Conservation (phyloP, 2,329 filamentous ascomycete genomes). For the Fusarium nelsonii region DNA sequence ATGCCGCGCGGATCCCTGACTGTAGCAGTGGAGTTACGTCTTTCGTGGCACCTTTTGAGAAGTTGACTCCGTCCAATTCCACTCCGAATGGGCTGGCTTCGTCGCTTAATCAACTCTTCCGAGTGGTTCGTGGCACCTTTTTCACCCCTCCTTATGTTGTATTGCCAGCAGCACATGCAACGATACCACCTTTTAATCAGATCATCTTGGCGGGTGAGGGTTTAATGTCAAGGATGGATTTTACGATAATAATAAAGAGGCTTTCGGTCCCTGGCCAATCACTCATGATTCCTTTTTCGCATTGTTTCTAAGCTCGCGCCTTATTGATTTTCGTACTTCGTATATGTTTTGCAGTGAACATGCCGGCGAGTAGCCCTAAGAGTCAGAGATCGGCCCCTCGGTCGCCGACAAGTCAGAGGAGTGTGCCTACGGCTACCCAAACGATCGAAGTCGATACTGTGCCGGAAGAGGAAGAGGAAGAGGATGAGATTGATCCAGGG, state of each 20-base stretch:
- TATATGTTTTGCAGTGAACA: background rate
- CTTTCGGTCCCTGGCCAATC: background rate
- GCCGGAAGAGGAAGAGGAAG: background rate
- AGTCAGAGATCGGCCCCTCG: background rate
- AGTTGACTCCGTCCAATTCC: background rate
- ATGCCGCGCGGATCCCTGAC: background rate
- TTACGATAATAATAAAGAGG: conserved; percentile 11
- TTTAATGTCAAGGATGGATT: background rate
- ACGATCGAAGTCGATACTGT: conserved; percentile 15
- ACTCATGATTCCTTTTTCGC: background rate
- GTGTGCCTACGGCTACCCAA: background rate
- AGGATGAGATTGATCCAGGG: conserved; percentile 14
- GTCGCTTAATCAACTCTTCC: conserved; percentile 1
- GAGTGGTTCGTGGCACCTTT: background rate
- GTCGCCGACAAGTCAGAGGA: background rate
- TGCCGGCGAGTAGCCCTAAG: conserved; percentile 13
- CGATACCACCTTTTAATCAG: conserved; percentile 8
- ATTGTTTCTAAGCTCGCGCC: background rate
- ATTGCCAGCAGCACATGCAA: background rate
- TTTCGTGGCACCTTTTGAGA: conserved; percentile 17
- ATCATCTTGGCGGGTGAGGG: background rate
- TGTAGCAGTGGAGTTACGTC: background rate
- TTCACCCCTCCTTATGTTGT: background rate
- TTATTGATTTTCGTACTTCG: background rate
- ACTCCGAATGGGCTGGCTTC: conserved; percentile 12